Conservation (phyloP, 768 basidiomycete species). For the Solioccasus polychromus region DNA sequence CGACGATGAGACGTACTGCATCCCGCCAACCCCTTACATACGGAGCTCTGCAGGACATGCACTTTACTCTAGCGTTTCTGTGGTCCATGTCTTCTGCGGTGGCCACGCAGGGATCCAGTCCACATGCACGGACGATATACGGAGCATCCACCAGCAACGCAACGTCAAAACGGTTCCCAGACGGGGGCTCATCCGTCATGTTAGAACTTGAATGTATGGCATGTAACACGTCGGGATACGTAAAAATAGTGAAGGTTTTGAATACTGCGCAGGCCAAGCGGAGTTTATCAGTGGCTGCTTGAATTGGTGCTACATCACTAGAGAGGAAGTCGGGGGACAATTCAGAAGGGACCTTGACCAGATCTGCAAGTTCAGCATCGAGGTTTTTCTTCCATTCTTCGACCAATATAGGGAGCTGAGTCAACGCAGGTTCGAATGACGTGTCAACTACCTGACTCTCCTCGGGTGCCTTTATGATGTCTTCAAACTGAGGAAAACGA, state of each 20-base stretch:
- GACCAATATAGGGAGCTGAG: neutral
- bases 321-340: neutral
- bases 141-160: no score
- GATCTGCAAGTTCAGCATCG: neutral
- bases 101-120: neutral
- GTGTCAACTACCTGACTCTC: neutral
- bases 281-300: neutral
- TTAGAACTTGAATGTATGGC: neutral
- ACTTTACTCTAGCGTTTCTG: neutral
- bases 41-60: neutral
- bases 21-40: neutral
- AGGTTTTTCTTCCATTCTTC: neutral
- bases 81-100: neutral
- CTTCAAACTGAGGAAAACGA: neutral
- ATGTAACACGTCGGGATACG: neutral
- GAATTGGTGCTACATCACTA: neutral
- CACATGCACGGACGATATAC: no score
- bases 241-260: no score
- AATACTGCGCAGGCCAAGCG: neutral
- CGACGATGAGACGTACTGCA: neutral
- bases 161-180: neutral
- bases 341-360: neutral
- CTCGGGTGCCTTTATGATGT: neutral
- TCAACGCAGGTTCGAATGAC: constrained; percentile 4
- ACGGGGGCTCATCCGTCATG: neutral